Evolutionary conservation across 306 rosid species (phyloP).

Genomic region (Quercus glauca): DNA sequence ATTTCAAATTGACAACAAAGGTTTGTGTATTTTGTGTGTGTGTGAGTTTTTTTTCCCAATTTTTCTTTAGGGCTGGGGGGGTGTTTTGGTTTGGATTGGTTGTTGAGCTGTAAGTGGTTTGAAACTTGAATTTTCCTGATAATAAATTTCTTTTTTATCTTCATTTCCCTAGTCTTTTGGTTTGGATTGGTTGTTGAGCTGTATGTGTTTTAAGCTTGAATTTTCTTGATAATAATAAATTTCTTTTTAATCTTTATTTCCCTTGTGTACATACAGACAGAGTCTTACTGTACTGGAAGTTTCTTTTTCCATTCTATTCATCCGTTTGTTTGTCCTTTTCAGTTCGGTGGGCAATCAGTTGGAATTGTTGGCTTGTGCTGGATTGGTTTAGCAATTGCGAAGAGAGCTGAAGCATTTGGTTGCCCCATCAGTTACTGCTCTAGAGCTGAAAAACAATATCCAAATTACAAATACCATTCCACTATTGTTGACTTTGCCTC

Average conservation of each 20-base stretch:
- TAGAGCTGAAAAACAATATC: constrained; percentile 43
- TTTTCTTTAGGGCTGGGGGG: too few relatives aligned
- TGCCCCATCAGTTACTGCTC: constrained; percentile 49
- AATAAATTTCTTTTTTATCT: too few relatives aligned
- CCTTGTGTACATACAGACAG: not conserved
- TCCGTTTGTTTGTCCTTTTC: constrained; percentile 22
- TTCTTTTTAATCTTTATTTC: not conserved
- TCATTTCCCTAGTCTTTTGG: too few relatives aligned
- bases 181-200: too few relatives aligned
- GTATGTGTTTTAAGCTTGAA: too few relatives aligned
- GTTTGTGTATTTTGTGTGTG: constrained; percentile 14
- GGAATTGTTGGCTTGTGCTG: constrained; percentile 76
- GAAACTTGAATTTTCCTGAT: too few relatives aligned
- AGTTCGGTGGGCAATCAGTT: constrained; percentile 61
- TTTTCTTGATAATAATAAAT: too few relatives aligned
- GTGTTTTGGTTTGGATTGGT: too few relatives aligned
- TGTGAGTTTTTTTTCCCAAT: too few relatives aligned
- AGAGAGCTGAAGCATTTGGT: constrained; percentile 60
- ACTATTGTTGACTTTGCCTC: constrained; percentile 45
- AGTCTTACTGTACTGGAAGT: not conserved
- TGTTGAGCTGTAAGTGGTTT: too few relatives aligned
- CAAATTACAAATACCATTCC: constrained; percentile 51
- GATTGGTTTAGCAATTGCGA: constrained; percentile 69
- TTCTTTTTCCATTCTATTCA: not conserved
- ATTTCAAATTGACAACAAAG: constrained; percentile 39